Percentiles rank a stretch among this genome's conserved stretches.
phyloP scores from a whole-genome alignment of 345 rosid species.

The Psidium guajava region DNA sequence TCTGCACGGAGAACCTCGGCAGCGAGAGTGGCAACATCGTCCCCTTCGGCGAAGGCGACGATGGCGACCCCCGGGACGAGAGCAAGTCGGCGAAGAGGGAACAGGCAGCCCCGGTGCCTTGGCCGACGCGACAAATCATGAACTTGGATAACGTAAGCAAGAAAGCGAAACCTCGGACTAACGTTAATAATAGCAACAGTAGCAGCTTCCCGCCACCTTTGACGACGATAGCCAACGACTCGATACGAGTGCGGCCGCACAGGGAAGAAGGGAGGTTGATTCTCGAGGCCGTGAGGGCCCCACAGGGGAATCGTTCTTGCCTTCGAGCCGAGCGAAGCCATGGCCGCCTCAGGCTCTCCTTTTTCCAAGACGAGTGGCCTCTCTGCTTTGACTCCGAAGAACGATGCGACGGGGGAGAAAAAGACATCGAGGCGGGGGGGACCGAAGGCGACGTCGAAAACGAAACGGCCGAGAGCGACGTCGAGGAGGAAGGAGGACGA shows the following conservation, averaged over 20 bases:
- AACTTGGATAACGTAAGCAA: neutral
- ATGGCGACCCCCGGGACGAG: neutral
- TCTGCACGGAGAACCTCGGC: constrained; percentile 89
- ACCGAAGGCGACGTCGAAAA: neutral
- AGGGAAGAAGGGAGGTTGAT: constrained; percentile 70
- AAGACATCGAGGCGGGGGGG: neutral
- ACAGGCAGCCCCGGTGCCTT: neutral
- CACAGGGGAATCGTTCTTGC: constrained; percentile 9
- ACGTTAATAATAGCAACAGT: neutral
- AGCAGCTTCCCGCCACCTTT: constrained; percentile 70
- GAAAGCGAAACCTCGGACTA: neutral
- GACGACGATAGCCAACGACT: constrained; percentile 53
- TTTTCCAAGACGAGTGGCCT: constrained; percentile 23
- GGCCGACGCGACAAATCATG: neutral
- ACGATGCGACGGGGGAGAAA: constrained; percentile 1
- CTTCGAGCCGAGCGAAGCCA: constrained; percentile 59
- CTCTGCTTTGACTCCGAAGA: constrained; percentile 2
- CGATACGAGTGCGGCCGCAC: constrained; percentile 47
- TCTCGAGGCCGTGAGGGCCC: constrained; percentile 36
- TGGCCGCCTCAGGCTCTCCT: constrained; percentile 66
- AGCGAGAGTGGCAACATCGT: constrained; percentile 68
- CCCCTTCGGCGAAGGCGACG: constrained; percentile 8
- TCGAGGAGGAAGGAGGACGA: neutral
- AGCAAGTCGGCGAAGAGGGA: neutral
- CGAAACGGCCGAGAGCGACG: neutral